Evolutionary conservation across 176 grass and related monocot species (phyloP).

Genomic region (Eragrostis nindensis): DNA sequence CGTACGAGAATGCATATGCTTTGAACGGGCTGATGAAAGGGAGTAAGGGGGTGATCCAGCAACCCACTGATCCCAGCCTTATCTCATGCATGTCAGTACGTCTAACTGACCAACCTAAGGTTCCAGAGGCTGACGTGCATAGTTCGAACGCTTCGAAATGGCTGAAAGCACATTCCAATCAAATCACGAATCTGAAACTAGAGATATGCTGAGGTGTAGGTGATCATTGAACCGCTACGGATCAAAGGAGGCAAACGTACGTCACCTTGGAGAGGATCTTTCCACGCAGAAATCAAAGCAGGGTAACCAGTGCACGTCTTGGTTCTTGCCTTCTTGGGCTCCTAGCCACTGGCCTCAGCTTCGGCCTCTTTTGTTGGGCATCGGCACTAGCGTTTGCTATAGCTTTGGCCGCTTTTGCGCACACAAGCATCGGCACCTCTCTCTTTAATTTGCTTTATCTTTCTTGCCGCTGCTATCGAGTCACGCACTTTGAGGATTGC

Average conservation of each 20-base stretch:
- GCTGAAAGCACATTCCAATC: not conserved
- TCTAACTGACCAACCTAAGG: not conserved
- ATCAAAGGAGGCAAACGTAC: not conserved
- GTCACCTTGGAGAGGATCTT: not conserved
- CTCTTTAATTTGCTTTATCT: slow-evolving; percentile 32
- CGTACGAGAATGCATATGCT: not conserved
- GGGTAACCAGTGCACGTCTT: not conserved
- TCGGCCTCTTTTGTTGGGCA: slow-evolving; percentile 4
- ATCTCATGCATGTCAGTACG: not conserved
- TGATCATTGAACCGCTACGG: slow-evolving; percentile 30
- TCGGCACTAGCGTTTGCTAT: slow-evolving; percentile 11
- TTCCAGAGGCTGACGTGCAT: not conserved
- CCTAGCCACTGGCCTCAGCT: not conserved
- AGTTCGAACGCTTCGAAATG: not conserved
- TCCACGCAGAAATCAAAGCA: slow-evolving; percentile 5
- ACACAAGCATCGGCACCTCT: slow-evolving; percentile 14
- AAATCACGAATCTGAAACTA: not conserved
- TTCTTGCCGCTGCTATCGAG: slow-evolving; percentile 34
- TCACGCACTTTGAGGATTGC: slow-evolving; percentile 49
- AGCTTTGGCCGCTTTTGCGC: slow-evolving; percentile 29
- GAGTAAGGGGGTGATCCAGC: not conserved
- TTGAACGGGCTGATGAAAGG: not conserved
- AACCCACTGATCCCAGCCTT: not conserved
- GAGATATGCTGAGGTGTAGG: not conserved
- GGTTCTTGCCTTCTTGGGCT: too few relatives aligned